Conservation (phyloP, 73 alveolate species). For the Stentor coeruleus region DNA sequence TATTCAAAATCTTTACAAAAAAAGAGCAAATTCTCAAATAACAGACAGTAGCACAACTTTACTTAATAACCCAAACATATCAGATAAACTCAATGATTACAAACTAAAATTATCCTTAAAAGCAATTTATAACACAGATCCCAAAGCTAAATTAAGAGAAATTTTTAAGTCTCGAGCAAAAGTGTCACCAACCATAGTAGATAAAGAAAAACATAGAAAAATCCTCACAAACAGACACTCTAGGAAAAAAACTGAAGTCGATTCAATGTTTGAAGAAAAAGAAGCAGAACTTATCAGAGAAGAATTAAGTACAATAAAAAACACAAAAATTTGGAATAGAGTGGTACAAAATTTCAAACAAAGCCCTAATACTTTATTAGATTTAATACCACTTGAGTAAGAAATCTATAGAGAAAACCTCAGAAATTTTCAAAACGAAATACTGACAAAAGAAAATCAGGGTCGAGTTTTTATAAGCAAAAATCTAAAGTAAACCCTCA, state of each 20-base stretch:
- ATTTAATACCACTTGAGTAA: neutral
- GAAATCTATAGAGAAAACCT: neutral
- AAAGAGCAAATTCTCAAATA: no score
- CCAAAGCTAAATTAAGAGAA: no score
- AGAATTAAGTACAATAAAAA: conserved; percentile 50
- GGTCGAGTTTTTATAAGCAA: neutral
- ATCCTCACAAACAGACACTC: neutral
- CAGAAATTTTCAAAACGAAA: neutral
- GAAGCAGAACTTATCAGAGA: conserved; percentile 66
- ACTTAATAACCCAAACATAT: no score
- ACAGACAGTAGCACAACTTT: no score
- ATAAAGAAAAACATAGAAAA: no score
- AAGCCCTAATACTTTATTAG: neutral
- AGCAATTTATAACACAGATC: no score
- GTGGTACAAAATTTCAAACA: neutral
- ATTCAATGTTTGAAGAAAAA: conserved; percentile 42
- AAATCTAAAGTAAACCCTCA: neutral
- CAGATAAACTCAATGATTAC: no score
- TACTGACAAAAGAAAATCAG: neutral
- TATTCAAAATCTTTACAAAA: no score
- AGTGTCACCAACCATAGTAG: no score
- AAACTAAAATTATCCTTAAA: no score
- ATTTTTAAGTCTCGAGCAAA: no score
- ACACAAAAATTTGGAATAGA: neutral
- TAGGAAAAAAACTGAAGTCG: neutral